Base-by-base conservation (phyloP, 2,329 filamentous ascomycete genomes). In the Cercospora zeae-maydis region DNA sequence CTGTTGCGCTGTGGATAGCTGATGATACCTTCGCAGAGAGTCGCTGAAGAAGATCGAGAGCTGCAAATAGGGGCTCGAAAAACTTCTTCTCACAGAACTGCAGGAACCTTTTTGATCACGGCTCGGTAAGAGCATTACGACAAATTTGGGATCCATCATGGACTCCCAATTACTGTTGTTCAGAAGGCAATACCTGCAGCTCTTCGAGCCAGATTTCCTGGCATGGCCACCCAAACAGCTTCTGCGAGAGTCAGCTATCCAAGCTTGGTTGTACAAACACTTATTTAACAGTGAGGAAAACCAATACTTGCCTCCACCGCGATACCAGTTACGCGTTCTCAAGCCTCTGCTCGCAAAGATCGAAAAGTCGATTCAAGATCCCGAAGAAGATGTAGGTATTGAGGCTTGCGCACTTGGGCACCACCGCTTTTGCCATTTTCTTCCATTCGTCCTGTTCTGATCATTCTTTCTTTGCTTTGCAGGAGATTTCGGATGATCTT, bases 401-500 rank as follows among this genome's bases (percentile, higher is more conserved):
- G n/a, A n/a, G n/a, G n/a, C n/a, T n/a, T n/a, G n/a, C n/a, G n/a
- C n/a, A n/a, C n/a, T n/a, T n/a, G n/a, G n/a, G n/a, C n/a, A n/a
- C n/a, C n/a, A n/a, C n/a, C n/a, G n/a, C n/a, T 31, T 65, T 37
- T 39, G 13, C 58, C 10, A 14, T 31, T 39, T n/a, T 10, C 53
- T 45, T 37, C 54, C 52, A 53, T 61, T 67, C 59, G 58, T 64
- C 65, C 53, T 61, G 47, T 65, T 73, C 68, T 72, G 68, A 70
- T 70, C 31, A n/a, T 45, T 31, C n/a, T 16, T 39, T 58, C 62
- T 30, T 30, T 58, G 27, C 57, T 56, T 37, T 21, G 36, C 78
- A 97, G 93, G 92, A 89, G 75, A 87, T 96, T 52, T 92, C 89
- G 65, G 91, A 96, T 76, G 83, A 88, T 75, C 83, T 97, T 71